Evolutionary conservation across 208 protist species (phyloP).

Genomic region (Acanthamoeba castellanii): DNA sequence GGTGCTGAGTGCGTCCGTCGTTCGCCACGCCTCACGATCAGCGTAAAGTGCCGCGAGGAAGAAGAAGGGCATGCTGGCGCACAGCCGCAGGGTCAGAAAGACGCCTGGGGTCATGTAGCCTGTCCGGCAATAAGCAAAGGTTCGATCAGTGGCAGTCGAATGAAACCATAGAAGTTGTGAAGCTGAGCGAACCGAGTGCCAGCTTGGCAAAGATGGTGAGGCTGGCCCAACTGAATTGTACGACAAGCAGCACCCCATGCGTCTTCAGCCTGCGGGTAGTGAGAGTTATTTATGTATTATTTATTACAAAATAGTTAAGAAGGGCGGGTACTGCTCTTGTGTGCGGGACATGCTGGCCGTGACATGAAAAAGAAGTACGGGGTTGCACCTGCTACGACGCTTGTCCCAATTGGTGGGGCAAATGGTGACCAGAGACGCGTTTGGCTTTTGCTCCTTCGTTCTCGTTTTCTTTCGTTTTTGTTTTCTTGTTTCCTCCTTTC

Average conservation of each 20-base stretch:
- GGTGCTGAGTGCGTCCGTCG: background rate
- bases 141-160: background rate
- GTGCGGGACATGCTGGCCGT: too few relatives aligned
- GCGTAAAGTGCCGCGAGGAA: background rate
- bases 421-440: too few relatives aligned
- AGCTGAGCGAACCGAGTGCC: background rate
- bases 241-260: background rate
- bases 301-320: background rate
- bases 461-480: too few relatives aligned
- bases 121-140: background rate
- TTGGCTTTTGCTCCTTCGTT: too few relatives aligned
- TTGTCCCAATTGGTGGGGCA: too few relatives aligned
- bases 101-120: background rate
- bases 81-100: constrained; percentile 3
- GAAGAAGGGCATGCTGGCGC: constrained; percentile 59
- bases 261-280: background rate
- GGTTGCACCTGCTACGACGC: too few relatives aligned
- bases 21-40: constrained; percentile 2
- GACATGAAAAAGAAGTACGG: too few relatives aligned
- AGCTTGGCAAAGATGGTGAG: constrained; percentile 30
- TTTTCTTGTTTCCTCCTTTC: background rate
- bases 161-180: background rate
- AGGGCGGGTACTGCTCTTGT: too few relatives aligned
- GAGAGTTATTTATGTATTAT: background rate
- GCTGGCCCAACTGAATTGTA: constrained; percentile 17